These are phyloP conservation scores for Termitomyces sp. DNA, from an alignment of 768 basidiomycete genomes.

Conservation along the genomic window DNA sequence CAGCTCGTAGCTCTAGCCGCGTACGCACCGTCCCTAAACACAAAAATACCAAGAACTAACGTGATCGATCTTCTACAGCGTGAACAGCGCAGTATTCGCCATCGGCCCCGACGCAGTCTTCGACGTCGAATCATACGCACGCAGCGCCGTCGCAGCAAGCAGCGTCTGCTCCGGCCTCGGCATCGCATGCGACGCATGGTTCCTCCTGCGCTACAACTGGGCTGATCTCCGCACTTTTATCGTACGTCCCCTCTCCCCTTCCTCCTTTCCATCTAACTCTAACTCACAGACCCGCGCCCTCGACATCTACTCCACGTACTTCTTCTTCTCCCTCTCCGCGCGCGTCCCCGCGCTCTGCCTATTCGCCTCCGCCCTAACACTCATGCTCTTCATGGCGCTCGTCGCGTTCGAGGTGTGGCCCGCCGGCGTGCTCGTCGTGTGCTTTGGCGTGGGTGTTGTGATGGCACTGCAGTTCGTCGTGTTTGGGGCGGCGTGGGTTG, in stretches of 20 bases:
- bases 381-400: conserved; percentile 58
- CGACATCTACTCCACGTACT: conserved; percentile 59
- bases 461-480: conserved; percentile 68
- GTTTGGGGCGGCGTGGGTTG: conserved; percentile 44
- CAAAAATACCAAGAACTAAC: no score
- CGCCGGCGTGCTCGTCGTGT: conserved; percentile 56
- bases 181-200: conserved; percentile 62
- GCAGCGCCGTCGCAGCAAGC: conserved; percentile 53
- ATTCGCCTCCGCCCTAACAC: conserved; percentile 51
- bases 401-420: conserved; percentile 70
- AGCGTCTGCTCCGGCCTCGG: conserved; percentile 65
- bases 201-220: conserved; percentile 61
- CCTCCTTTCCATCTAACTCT: background rate
- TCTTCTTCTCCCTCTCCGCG: conserved; percentile 69
- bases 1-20: conserved; percentile 63
- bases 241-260: conserved; percentile 28
- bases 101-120: conserved; percentile 56
- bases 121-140: conserved; percentile 43
- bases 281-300: conserved; percentile 40
- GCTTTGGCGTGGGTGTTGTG: conserved; percentile 54
- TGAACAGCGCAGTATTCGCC: conserved; percentile 62
- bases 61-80: conserved; percentile 21
- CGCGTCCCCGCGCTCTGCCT: conserved; percentile 64
- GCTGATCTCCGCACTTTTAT: conserved; percentile 50
- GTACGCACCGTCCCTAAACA: no score